Conservation (phyloP, 108 stramenopile genomes). For the Mayamaea pseudoterrestris region DNA sequence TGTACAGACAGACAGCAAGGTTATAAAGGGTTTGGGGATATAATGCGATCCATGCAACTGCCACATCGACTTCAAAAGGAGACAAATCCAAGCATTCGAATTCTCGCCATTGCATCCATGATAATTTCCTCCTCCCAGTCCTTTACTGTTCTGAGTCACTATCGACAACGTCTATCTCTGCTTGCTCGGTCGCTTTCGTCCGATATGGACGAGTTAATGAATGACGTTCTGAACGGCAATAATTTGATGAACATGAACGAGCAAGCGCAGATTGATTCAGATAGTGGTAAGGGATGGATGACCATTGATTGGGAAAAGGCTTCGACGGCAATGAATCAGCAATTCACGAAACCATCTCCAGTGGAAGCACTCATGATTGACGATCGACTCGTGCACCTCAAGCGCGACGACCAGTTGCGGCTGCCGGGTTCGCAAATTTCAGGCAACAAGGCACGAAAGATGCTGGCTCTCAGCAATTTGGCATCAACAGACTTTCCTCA, state of each 20-base stretch:
- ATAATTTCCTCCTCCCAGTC: not conserved
- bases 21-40: no score
- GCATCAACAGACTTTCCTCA: constrained; percentile 48
- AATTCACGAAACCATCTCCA: constrained; percentile 23
- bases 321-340: not conserved
- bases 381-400: constrained; percentile 50
- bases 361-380: constrained; percentile 42
- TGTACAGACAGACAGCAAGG: no score
- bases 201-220: constrained; percentile 2
- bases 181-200: not conserved
- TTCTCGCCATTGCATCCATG: no score
- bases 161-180: not conserved
- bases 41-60: no score
- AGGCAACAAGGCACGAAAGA: constrained; percentile 81
- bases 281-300: not conserved
- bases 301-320: not conserved
- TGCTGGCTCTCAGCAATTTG: constrained; percentile 46
- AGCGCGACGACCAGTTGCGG: constrained; percentile 63
- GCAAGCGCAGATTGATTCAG: not conserved
- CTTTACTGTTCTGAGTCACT: not conserved
- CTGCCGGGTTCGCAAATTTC: constrained; percentile 48
- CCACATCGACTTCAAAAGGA: no score
- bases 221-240: not conserved
- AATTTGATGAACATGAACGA: not conserved
- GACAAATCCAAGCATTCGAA: no score